phyloP scores from a whole-genome alignment of 306 rosid species.

The Prunus mongolica region DNA sequence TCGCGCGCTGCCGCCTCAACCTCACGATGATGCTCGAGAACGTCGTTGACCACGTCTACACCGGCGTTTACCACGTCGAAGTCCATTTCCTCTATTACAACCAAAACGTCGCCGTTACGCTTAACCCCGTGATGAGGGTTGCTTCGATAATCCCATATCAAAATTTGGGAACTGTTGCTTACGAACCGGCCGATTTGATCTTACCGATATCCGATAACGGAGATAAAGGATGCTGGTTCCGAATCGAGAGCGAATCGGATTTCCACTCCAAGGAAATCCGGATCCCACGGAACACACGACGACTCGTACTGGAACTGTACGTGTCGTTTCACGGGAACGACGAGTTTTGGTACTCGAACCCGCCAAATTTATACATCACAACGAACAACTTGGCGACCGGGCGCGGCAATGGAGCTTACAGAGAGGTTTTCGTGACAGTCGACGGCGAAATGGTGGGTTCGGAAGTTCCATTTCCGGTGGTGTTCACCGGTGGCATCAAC shows the following conservation, averaged over 20 bases:
- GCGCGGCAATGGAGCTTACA: constrained; percentile 70
- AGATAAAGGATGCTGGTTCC: constrained; percentile 67
- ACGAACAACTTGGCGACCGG: constrained; percentile 47
- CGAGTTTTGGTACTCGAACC: constrained; percentile 90
- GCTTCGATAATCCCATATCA: constrained; percentile 6
- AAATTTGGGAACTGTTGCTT: background rate
- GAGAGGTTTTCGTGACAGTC: constrained; percentile 59
- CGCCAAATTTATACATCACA: constrained; percentile 55
- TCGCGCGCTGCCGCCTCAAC: constrained; percentile 28
- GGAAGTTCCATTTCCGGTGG: constrained; percentile 80
- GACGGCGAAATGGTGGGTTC: constrained; percentile 62
- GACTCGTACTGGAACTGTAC: constrained; percentile 54
- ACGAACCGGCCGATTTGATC: constrained; percentile 52
- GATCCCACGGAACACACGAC: constrained; percentile 56
- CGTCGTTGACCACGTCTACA: constrained; percentile 41
- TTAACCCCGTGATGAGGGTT: background rate
- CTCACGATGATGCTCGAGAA: constrained; percentile 85
- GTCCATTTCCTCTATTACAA: constrained; percentile 44
- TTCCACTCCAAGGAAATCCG: constrained; percentile 26
- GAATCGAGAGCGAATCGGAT: constrained; percentile 43
- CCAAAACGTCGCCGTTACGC: background rate
- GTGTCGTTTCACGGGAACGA: constrained; percentile 82
- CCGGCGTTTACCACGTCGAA: constrained; percentile 64
- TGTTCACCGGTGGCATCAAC: constrained; percentile 77
- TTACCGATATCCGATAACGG: constrained; percentile 63